phyloP scores from a whole-genome alignment of 1,284 basidiomycete species.

The Vanrija sp. region DNA sequence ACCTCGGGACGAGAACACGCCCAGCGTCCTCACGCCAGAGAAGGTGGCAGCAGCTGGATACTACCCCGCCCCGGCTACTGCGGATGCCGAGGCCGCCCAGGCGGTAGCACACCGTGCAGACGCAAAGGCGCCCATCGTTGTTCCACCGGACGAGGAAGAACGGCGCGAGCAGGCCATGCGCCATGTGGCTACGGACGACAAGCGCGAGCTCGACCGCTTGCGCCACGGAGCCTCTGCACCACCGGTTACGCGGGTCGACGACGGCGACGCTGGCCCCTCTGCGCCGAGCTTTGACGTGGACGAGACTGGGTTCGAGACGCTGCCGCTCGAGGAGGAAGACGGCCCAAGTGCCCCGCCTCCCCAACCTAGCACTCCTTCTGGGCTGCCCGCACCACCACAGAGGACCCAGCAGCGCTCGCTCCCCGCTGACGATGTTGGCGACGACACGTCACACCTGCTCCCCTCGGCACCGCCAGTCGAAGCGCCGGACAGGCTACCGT shows the following conservation, averaged over 20 bases:
- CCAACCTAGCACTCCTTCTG: background rate
- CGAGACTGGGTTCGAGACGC: conserved; percentile 41
- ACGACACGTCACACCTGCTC: conserved; percentile 11
- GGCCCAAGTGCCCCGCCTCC: background rate
- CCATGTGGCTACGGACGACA: conserved; percentile 49
- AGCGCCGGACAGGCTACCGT: background rate
- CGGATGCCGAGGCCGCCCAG: conserved; percentile 42
- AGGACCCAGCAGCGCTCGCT: background rate
- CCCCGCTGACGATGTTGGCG: background rate
- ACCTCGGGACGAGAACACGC: background rate
- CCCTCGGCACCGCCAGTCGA: conserved; percentile 24
- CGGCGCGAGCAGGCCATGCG: conserved; percentile 7
- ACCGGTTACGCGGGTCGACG: conserved; percentile 19
- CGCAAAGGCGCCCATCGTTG: conserved; percentile 28
- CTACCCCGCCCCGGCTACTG: conserved; percentile 47
- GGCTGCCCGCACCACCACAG: background rate
- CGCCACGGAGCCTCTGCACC: conserved; percentile 40
- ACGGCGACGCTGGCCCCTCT: conserved; percentile 10
- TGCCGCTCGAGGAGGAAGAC: conserved; percentile 1
- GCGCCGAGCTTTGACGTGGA: conserved; percentile 46
- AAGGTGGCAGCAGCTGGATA: conserved; percentile 42
- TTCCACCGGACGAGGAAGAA: conserved; percentile 10
- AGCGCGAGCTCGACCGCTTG: conserved; percentile 41
- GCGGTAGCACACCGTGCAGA: conserved; percentile 37
- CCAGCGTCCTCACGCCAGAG: conserved; percentile 20